Evolutionary conservation across 306 rosid species (phyloP).

Genomic region (Cucurbita pepo): DNA sequence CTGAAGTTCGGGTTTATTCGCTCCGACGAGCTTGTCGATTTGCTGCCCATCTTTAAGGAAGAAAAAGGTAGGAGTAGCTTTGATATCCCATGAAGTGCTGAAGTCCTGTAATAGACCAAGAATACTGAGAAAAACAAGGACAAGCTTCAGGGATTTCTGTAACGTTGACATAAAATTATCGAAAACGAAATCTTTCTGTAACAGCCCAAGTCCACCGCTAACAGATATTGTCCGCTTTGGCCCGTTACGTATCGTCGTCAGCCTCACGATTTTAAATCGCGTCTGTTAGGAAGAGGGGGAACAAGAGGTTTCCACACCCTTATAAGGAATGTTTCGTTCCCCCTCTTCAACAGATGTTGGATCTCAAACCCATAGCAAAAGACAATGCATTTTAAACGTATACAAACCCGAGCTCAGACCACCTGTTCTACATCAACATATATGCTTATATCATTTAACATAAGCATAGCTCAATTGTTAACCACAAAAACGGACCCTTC

Average conservation of each 20-base stretch:
- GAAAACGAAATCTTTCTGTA: too few relatives aligned
- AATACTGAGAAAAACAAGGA: neutral
- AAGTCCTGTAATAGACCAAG: slow-evolving; percentile 49
- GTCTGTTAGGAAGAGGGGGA: too few relatives aligned
- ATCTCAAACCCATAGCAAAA: neutral
- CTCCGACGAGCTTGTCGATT: slow-evolving; percentile 92
- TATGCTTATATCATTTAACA: neutral
- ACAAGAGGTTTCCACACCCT: too few relatives aligned
- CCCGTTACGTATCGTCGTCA: too few relatives aligned
- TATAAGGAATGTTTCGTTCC: too few relatives aligned
- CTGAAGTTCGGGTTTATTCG: slow-evolving; percentile 84
- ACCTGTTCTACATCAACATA: neutral
- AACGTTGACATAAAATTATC: neutral
- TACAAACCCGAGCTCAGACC: neutral
- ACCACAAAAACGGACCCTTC: neutral
- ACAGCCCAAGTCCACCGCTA: too few relatives aligned
- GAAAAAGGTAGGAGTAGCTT: slow-evolving; percentile 98
- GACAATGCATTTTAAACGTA: neutral
- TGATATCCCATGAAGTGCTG: slow-evolving; percentile 88
- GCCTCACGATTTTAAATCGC: too few relatives aligned
- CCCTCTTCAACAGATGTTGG: too few relatives aligned
- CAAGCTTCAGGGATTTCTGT: too few relatives aligned
- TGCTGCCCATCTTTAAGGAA: slow-evolving; percentile 74
- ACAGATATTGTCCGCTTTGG: too few relatives aligned
- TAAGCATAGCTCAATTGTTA: neutral